Conservation (phyloP, 179 eudicot genomes). For the Beta corolliflora region DNA sequence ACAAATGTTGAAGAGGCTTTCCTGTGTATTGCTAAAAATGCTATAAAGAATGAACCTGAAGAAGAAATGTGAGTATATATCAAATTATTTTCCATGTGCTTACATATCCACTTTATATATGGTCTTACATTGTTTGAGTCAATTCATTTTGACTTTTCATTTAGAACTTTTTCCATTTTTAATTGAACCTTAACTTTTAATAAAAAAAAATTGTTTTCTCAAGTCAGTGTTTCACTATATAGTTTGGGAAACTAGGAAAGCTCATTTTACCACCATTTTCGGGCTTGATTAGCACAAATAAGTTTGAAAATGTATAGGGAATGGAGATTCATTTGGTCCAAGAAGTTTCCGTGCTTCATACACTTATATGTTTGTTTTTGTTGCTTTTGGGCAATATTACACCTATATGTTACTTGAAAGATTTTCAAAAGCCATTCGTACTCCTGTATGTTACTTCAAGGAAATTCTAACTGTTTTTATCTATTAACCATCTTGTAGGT, state of each 20-base stretch:
- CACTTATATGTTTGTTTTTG: too few relatives aligned
- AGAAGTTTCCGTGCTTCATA: too few relatives aligned
- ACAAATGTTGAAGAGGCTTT: conserved; percentile 77
- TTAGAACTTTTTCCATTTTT: neutral
- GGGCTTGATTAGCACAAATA: too few relatives aligned
- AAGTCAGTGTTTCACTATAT: neutral
- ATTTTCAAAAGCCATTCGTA: too few relatives aligned
- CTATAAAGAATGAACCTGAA: conserved; percentile 62
- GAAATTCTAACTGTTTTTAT: conserved; percentile 8
- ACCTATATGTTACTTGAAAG: too few relatives aligned
- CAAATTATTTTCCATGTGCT: neutral
- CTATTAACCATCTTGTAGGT: conserved; percentile 28
- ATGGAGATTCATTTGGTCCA: too few relatives aligned
- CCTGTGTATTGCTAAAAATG: conserved; percentile 65
- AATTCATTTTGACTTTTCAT: neutral
- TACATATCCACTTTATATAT: neutral
- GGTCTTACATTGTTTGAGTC: neutral
- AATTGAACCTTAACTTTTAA: neutral
- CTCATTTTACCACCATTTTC: too few relatives aligned
- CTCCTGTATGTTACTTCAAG: neutral
- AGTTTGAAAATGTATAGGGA: too few relatives aligned
- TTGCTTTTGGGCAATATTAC: too few relatives aligned
- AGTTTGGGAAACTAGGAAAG: too few relatives aligned
- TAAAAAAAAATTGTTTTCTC: neutral
- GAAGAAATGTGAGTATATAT: conserved; percentile 65